These are phyloP conservation scores for Ceratocystis alfenasii DNA, from an alignment of 2,329 filamentous ascomycete genomes.

Conservation along the genomic window DNA sequence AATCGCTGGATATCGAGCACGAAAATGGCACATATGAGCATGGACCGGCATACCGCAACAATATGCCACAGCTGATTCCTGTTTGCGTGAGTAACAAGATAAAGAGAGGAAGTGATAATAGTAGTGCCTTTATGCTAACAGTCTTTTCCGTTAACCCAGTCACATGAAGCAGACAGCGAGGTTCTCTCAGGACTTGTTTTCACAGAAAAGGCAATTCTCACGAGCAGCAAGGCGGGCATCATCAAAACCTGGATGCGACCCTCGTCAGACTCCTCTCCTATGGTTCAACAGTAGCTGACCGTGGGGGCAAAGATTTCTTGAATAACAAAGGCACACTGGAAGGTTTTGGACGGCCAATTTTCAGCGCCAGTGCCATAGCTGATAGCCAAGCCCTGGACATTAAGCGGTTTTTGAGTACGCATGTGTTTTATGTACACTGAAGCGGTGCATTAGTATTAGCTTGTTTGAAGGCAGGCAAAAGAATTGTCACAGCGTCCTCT, in stretches of 20 bases:
- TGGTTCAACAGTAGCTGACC: not conserved
- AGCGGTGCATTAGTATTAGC: not conserved
- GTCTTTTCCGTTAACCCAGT: constrained; percentile 34
- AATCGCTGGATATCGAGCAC: constrained; percentile 15
- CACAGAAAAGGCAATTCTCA: constrained; percentile 84
- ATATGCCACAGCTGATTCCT: constrained; percentile 20
- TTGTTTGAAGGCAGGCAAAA: not conserved
- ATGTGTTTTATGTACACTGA: not conserved
- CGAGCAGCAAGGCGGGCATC: constrained; percentile 76
- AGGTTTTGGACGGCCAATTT: not conserved
- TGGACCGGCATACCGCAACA: constrained; percentile 12
- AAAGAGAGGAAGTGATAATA: not conserved
- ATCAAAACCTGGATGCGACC: constrained; percentile 64
- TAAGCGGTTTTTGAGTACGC: not conserved
- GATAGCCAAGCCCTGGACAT: not conserved
- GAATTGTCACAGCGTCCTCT: not conserved
- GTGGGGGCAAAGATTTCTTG: not conserved
- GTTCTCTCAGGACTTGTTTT: constrained; percentile 38
- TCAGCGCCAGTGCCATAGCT: not conserved
- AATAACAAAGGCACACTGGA: not conserved
- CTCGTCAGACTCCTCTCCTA: constrained; percentile 23
- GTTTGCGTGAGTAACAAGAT: constrained; percentile 26
- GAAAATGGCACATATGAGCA: constrained; percentile 22
- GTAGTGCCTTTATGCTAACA: not conserved
- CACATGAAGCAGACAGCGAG: constrained; percentile 29